Base-by-base conservation (phyloP, 331 rosid genomes). In the Malus hybrid region DNA sequence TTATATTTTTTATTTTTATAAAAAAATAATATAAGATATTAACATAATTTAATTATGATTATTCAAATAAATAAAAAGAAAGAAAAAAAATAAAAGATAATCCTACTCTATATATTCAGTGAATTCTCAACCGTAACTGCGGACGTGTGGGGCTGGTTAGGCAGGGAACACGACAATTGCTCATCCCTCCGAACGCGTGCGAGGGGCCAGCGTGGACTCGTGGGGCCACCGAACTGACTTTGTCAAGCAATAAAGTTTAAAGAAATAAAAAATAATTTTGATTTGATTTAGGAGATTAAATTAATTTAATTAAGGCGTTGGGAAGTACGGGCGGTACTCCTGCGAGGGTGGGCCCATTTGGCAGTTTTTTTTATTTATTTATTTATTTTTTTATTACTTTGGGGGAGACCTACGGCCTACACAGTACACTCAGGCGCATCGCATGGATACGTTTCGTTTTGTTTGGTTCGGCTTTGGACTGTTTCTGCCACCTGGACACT, bases 71-170 rank as follows among this genome's bases (percentile, higher is more conserved):
- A 24, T 24, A 24, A 24, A 24, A 24, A 24, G 24, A 24, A 24
- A 24, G 24, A 24, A 28, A 28, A 28, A 28, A 28, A 28, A 28
- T 2, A 28, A 28, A 28, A 28, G 3, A 28, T 2, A 28, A 28
- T 28, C 29, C 29, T 28, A 28, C 29, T 28, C 29, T 3, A 10
- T 55, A 10, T 13, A 62, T 63, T 63, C 20, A 63, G 67, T 29
- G 36, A 27, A 63, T 63, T 63, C 10, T 52, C 46, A 69, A 81
- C 52, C 20, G 2, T 7, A 15, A 24, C 65, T 60, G 18, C 65
- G 4, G 33, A 84, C 88, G 80, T 86, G 89, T 82, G 85, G 82
- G 92, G 77, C 80, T 62, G 82, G 87, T 80, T 42, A 20, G 70
- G 65, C 54, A 44, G 76, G 88, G 73, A 69, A 69, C 78, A 79